These are phyloP conservation scores for Xylaria sp. DNA, from an alignment of 2,329 filamentous ascomycete species.

Conservation along the genomic window DNA sequence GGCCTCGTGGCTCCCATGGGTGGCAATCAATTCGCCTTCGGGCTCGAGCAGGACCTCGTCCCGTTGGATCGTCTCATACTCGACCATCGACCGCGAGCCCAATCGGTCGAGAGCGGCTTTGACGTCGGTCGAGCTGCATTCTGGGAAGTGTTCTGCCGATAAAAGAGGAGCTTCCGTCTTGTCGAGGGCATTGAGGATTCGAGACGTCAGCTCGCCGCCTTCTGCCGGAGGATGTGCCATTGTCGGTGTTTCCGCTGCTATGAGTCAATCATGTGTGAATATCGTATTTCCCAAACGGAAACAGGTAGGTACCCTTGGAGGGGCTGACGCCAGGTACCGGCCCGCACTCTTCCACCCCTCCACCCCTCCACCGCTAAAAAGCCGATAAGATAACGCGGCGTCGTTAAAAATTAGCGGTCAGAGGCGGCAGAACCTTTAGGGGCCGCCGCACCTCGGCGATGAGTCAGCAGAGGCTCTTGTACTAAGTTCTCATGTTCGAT, in stretches of 20 bases:
- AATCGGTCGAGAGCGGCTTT: constrained; percentile 92
- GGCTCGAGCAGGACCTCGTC: constrained; percentile 81
- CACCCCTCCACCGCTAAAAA: no score
- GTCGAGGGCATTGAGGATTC: constrained; percentile 74
- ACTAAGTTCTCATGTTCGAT: no score
- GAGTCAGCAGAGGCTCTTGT: no score
- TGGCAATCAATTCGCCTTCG: constrained; percentile 77
- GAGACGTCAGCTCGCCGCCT: constrained; percentile 65
- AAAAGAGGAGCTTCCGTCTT: constrained; percentile 72
- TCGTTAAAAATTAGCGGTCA: no score
- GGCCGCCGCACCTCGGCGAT: no score
- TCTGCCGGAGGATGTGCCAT: constrained; percentile 11
- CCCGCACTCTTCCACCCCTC: no score
- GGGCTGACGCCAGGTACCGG: neutral
- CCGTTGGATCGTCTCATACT: constrained; percentile 83
- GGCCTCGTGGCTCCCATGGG: constrained; percentile 69
- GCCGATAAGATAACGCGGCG: no score
- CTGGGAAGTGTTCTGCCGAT: constrained; percentile 69
- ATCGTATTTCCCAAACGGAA: no score
- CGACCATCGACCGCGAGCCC: constrained; percentile 84
- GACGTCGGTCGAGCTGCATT: constrained; percentile 72
- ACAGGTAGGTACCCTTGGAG: neutral
- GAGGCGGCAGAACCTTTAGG: no score
- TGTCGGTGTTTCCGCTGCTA: constrained; percentile 8
- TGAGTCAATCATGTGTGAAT: constrained; percentile 16